These are phyloP conservation scores for Teratosphaeriaceae sp. DNA, from an alignment of 2,329 filamentous ascomycete species.

Conservation along the genomic window DNA sequence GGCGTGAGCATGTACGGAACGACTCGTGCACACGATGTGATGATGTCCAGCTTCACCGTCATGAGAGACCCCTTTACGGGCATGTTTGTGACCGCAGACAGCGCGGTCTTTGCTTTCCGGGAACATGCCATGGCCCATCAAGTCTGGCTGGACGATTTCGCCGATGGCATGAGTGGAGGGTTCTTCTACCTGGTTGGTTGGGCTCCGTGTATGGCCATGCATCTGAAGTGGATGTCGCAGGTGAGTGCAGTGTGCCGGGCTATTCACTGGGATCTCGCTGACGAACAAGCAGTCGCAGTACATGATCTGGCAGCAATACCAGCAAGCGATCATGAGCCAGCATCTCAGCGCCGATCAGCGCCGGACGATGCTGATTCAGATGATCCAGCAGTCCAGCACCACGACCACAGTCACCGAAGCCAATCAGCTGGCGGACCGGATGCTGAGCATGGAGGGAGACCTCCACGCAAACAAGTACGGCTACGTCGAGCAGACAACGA, in stretches of 20 bases:
- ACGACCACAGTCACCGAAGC: neutral
- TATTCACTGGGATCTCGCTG: neutral
- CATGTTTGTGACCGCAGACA: too few species aligned
- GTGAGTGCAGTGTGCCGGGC: neutral
- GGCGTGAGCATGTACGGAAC: too few species aligned
- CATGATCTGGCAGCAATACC: neutral
- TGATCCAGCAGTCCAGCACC: neutral
- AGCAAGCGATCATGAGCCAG: neutral
- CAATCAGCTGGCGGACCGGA: neutral
- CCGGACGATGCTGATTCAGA: neutral
- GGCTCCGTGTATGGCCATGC: neutral
- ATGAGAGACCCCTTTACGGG: too few species aligned
- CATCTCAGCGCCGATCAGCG: neutral
- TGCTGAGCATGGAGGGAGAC: slow-evolving; percentile 5
- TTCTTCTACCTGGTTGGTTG: neutral
- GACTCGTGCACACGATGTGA: too few species aligned
- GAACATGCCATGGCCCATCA: neutral
- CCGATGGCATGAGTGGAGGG: neutral
- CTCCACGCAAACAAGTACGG: slow-evolving; percentile 5
- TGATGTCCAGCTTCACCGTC: too few species aligned
- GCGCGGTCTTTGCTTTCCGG: too few species aligned
- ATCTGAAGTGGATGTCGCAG: slow-evolving; percentile 1
- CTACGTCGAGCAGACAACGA: neutral
- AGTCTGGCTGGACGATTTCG: neutral
- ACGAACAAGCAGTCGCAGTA: neutral